phyloP scores from a whole-genome alignment of 2,329 filamentous ascomycete species.

The Neobulgaria alba region DNA sequence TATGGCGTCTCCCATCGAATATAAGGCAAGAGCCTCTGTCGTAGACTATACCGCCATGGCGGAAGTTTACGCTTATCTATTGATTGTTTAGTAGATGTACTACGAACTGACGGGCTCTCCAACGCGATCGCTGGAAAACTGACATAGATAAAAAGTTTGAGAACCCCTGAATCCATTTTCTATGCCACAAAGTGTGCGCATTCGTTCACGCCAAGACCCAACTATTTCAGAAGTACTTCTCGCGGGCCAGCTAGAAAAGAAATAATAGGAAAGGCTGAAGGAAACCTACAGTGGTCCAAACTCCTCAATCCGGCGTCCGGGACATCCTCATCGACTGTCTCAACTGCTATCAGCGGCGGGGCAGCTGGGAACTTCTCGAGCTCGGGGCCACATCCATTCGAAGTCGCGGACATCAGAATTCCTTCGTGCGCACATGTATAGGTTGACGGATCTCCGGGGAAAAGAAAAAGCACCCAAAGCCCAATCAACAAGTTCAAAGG shows the following conservation, averaged over 20 bases:
- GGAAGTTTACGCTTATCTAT: constrained; percentile 77
- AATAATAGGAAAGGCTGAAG: not conserved
- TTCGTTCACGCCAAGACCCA: too few species aligned
- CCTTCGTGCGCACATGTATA: constrained; percentile 22
- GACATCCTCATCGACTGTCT: constrained; percentile 24
- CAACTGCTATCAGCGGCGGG: constrained; percentile 24
- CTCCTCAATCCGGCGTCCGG: constrained; percentile 72
- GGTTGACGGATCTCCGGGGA: too few species aligned
- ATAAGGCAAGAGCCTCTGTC: constrained; percentile 74
- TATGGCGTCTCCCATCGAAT: constrained; percentile 94
- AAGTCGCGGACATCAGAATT: constrained; percentile 29
- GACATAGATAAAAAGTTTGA: too few species aligned
- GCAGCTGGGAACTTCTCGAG: constrained; percentile 25
- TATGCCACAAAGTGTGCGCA: not conserved
- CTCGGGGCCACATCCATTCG: constrained; percentile 27
- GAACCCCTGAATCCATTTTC: too few species aligned
- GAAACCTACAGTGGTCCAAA: constrained; percentile 60
- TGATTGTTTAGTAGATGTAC: not conserved
- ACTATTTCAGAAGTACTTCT: too few species aligned
- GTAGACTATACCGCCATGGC: constrained; percentile 77
- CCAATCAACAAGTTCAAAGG: constrained; percentile 15
- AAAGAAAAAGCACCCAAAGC: too few species aligned
- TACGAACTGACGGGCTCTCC: too few species aligned
- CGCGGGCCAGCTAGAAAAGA: too few species aligned
- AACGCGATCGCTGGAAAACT: too few species aligned